Base-by-base conservation (phyloP, 495 filamentous ascomycete species). In the Cetradonia linearis region DNA sequence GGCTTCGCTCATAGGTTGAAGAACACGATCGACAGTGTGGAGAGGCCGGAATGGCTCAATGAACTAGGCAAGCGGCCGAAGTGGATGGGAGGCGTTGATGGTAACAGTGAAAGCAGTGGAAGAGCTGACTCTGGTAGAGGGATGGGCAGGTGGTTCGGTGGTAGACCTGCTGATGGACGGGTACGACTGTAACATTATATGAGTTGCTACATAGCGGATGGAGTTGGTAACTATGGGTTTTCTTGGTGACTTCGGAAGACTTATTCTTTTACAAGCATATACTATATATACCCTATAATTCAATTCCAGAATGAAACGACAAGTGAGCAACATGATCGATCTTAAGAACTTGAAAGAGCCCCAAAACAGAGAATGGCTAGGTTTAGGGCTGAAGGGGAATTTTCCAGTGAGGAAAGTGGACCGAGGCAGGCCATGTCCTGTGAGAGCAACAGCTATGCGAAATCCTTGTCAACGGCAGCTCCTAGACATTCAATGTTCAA, bases 11-110 rank as follows among this genome's bases (percentile, higher is more conserved):
- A 95, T 68, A 78, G 93, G 40, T 83, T 98, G 56, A 83, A 79
- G 67, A 98, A 98, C 69, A 96, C 93, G 3, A 81, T 97, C 55
- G 93, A 98, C 56, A 87, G 84, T 7, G 73, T 89, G 20, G 87
- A 91, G 47, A 80, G 84, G 36, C 91, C 91, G 2, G 81, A 84
- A 55, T 95, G 90, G 89, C 66, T 94, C 62, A 82, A 83, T 25
- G 79, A 86, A 56, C 73, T 80, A 18, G 73, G 82, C 27, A 78
- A 86, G 68, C 77, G 83, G 67, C 91, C 89, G 3, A 88, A 85
- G 62, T 96, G 91, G 91, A 87, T 95, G 84, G 81, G 81, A 14
- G 82, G 79, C 20, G 78, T 74, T 59, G 77, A 76, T 44, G 72
- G 66, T 1, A 57, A 60, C 20, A 69, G 66, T 2, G 69, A 69